Evolutionary conservation across 768 basidiomycete genomes (phyloP).

Genomic region (Gelatoporia subvermispora): DNA sequence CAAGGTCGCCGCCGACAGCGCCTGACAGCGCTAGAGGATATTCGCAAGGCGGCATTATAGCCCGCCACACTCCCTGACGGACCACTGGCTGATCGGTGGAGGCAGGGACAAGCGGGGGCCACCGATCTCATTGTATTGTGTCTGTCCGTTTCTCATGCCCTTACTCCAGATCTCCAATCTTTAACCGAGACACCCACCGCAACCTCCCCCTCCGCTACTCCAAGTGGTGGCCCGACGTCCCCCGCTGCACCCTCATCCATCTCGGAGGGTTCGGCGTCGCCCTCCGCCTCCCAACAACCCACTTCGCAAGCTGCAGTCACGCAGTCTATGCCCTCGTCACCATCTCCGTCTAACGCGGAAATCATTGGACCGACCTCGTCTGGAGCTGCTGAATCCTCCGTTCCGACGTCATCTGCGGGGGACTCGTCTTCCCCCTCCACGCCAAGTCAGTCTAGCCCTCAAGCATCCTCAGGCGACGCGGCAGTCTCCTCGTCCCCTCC

Average conservation of each 20-base stretch:
- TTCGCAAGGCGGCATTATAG: neutral
- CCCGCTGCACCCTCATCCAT: neutral
- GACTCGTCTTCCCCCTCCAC: neutral
- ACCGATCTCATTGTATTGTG: neutral
- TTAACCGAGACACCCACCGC: neutral
- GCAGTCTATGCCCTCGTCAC: neutral
- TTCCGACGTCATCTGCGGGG: neutral
- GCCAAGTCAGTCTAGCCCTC: neutral
- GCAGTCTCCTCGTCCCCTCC: neutral
- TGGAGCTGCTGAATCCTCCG: neutral
- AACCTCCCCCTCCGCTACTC: neutral
- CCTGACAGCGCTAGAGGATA: neutral
- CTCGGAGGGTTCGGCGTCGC: neutral
- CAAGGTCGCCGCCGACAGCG: neutral
- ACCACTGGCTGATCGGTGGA: neutral
- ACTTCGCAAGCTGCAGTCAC: neutral
- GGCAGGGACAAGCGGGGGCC: neutral
- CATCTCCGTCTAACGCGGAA: neutral
- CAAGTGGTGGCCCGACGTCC: neutral
- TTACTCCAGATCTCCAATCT: too few species aligned
- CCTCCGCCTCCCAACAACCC: neutral
- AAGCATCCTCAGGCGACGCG: neutral
- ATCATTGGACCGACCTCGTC: neutral
- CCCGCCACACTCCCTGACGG: neutral
- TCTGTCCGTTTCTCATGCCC: neutral